Evolutionary conservation across 306 rosid species (phyloP).

Genomic region (Quercus alba): DNA sequence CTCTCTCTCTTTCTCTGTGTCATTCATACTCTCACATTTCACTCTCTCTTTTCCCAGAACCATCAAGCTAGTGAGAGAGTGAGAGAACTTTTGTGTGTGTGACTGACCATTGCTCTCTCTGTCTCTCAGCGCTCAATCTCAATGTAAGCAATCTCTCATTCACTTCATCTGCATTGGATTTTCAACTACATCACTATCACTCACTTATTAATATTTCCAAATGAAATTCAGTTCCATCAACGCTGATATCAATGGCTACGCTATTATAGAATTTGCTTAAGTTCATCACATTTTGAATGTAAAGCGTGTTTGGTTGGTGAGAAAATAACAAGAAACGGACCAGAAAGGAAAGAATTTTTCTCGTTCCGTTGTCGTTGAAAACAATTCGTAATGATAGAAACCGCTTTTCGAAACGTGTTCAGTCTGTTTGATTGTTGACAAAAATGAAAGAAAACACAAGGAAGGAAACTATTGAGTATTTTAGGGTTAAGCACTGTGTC

Average conservation of each 20-base stretch:
- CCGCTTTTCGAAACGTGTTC: background rate
- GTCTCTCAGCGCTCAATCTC: background rate
- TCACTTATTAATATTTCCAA: background rate
- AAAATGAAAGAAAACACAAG: background rate
- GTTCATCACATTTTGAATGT: background rate
- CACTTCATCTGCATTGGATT: background rate
- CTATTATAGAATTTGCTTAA: background rate
- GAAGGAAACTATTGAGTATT: background rate
- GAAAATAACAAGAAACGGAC: background rate
- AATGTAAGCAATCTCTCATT: background rate
- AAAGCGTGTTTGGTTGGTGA: background rate
- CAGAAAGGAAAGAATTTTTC: background rate
- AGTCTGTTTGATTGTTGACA: slow-evolving; percentile 1
- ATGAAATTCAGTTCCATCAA: background rate
- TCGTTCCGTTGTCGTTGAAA: background rate
- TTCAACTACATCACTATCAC: background rate
- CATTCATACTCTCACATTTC: no score
- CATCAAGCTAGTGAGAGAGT: background rate
- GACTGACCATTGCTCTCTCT: background rate
- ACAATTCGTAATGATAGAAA: background rate
- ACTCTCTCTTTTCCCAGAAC: no score
- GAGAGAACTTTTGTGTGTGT: background rate
- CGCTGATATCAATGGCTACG: no score
- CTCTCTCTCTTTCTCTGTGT: no score
- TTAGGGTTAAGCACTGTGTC: background rate